Evolutionary conservation across 73 alveolate species (phyloP).

Genomic region (Paramecium octaurelia): DNA sequence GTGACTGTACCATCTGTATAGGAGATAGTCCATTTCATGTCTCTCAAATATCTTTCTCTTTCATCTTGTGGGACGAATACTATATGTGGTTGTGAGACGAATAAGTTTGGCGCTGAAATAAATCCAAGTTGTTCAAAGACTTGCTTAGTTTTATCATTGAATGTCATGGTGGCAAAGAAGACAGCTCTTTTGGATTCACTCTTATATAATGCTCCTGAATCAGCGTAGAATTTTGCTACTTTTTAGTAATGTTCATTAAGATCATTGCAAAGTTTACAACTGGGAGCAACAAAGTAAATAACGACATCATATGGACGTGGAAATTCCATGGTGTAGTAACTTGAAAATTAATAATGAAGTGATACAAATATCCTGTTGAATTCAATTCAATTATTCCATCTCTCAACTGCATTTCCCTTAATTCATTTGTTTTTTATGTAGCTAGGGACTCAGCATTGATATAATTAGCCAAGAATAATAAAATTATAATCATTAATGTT

Average conservation of each 20-base stretch:
- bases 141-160: not conserved
- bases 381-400: slow-evolving; percentile 50
- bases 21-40: slow-evolving; percentile 52
- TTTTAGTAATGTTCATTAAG: not conserved
- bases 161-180: slow-evolving; percentile 57
- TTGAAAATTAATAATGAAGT: not conserved
- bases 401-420: slow-evolving; percentile 11
- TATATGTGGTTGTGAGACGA: slow-evolving; percentile 52
- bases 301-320: slow-evolving; percentile 65
- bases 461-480: not conserved
- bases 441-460: not conserved
- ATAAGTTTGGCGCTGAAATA: slow-evolving; percentile 50
- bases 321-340: slow-evolving; percentile 52
- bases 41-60: slow-evolving; percentile 58
- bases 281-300: slow-evolving; percentile 50
- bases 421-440: not conserved
- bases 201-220: slow-evolving; percentile 47
- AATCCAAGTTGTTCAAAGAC: slow-evolving; percentile 46
- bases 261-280: slow-evolving; percentile 48
- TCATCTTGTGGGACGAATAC: slow-evolving; percentile 48
- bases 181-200: slow-evolving; percentile 51
- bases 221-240: slow-evolving; percentile 15
- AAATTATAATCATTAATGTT: not conserved
- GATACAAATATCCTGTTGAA: slow-evolving; percentile 59
- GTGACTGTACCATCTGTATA: slow-evolving; percentile 52